Conservation (phyloP, 2,329 filamentous ascomycete genomes). For the Pezicula radicicola region DNA sequence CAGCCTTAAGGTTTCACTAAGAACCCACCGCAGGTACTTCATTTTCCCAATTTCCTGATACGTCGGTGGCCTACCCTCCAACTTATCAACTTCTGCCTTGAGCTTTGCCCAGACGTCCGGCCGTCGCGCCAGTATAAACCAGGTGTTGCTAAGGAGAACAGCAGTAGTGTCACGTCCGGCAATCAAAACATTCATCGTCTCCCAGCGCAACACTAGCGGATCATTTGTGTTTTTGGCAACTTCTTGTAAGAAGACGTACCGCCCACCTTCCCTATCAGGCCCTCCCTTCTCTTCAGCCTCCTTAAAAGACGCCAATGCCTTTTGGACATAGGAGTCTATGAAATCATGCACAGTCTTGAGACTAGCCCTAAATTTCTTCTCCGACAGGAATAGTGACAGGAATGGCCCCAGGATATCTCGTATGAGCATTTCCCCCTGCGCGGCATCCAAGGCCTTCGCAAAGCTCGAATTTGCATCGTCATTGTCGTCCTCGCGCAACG, state of each 20-base stretch:
- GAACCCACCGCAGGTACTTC: conserved; percentile 11
- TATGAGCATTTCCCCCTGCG: not conserved
- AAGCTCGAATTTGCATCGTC: not conserved
- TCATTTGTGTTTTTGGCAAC: conserved; percentile 26
- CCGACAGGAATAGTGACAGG: not conserved
- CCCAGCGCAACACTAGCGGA: conserved; percentile 24
- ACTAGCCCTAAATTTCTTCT: not conserved
- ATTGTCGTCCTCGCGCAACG: not conserved
- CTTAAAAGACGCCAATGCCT: not conserved
- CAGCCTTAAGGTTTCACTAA: conserved; percentile 39
- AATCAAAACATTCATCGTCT: conserved; percentile 26
- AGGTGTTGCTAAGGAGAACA: conserved; percentile 1
- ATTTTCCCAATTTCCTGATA: conserved; percentile 50
- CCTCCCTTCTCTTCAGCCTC: conserved; percentile 5
- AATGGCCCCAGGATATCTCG: not conserved
- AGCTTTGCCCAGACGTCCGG: not conserved
- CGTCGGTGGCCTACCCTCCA: conserved; percentile 35
- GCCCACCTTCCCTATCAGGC: not conserved
- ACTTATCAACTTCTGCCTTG: not conserved
- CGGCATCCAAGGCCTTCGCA: not conserved
- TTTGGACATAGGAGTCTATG: not conserved
- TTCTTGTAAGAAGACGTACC: not conserved
- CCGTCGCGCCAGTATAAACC: not conserved
- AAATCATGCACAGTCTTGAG: not conserved
- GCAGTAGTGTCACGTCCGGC: conserved; percentile 23